Base-by-base conservation (phyloP, 495 filamentous ascomycete species). In the Rhypophila decipiens region DNA sequence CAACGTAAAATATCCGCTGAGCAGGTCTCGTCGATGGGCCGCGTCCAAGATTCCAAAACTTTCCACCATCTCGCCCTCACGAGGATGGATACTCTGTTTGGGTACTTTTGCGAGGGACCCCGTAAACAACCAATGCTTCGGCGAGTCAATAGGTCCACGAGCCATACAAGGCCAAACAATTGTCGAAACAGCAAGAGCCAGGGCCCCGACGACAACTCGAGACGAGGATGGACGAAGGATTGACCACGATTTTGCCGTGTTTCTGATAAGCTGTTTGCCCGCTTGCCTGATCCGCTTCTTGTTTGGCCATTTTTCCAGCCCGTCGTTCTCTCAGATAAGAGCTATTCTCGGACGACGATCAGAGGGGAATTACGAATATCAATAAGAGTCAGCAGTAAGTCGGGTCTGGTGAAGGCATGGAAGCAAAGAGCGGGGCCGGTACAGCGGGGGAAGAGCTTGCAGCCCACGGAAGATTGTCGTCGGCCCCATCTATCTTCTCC, bases 231-330 rank as follows among this genome's bases (percentile, higher is more conserved):
- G 43, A 15, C 33, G 19, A 36, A 3, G 23, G n/a, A 18, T 15
- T 2, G 15, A 36, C 10, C n/a, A n/a, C 37, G 38, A 3, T 18
- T 24, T 42, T 48, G 40, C 34, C 19, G 44, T 15, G 52, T 54
- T 63, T 57, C 53, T 53, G 58, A 52, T 48, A 46, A n/a, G 55
- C 52, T 54, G 53, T 57, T 56, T 58, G 55, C 53, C 12, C 21
- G 42, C 41, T 44, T 27, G 18, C 22, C 39, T 42, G 44, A 37
- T 36, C 31, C 33, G n/a, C 19, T 36, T 44, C 44, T n/a, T 52
- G 50, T 58, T 52, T 49, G 48, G 51, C 47, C 50, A 37, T 57
- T 52, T 57, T 46, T 49, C 46, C 45, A 52, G 54, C 29, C 46
- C 47, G 50, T 21, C 36, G 5, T 10, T 21, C 18, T 39, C 9